Percentiles rank a stretch among this genome's conserved stretches.
These are phyloP conservation scores for Russula olivacea DNA, from an alignment of 768 basidiomycete genomes.

Conservation along the genomic window DNA sequence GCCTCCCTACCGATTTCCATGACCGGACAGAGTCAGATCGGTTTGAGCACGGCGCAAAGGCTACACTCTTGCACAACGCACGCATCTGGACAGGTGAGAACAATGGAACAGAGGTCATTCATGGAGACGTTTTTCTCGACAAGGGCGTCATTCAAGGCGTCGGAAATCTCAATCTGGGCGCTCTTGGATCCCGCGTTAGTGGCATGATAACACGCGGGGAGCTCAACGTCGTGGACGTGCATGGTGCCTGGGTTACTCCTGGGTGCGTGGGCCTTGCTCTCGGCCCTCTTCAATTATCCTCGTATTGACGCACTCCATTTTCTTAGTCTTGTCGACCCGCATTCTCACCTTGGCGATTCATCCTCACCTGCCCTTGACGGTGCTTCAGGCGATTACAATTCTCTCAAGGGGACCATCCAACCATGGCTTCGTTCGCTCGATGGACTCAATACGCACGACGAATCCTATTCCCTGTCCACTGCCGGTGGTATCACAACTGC, in stretches of 20 bases:
- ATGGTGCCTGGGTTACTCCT: conserved; percentile 77
- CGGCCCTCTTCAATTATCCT: neutral
- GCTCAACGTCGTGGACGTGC: conserved; percentile 50
- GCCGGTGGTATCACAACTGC: conserved; percentile 78
- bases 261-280: conserved; percentile 34
- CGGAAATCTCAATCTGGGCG: conserved; percentile 37
- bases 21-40: conserved; percentile 55
- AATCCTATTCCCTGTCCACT: conserved; percentile 60
- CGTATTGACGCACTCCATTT: neutral
- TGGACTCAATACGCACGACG: conserved; percentile 76
- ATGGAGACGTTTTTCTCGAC: conserved; percentile 64
- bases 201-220: conserved; percentile 13
- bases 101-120: conserved; percentile 60
- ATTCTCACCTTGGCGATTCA: conserved; percentile 43
- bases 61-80: conserved; percentile 65
- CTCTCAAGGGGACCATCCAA: conserved; percentile 38
- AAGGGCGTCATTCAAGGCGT: conserved; percentile 60
- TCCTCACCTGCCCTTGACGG: conserved; percentile 30
- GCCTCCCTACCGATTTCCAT: conserved; percentile 43
- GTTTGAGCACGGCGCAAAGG: conserved; percentile 54
- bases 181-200: conserved; percentile 24
- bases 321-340: conserved; percentile 40
- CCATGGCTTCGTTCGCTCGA: conserved; percentile 78
- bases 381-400: conserved; percentile 40
- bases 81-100: conserved; percentile 77